Base-by-base conservation (phyloP, 2,329 filamentous ascomycete species). In the Ophiostoma fasciatum region DNA sequence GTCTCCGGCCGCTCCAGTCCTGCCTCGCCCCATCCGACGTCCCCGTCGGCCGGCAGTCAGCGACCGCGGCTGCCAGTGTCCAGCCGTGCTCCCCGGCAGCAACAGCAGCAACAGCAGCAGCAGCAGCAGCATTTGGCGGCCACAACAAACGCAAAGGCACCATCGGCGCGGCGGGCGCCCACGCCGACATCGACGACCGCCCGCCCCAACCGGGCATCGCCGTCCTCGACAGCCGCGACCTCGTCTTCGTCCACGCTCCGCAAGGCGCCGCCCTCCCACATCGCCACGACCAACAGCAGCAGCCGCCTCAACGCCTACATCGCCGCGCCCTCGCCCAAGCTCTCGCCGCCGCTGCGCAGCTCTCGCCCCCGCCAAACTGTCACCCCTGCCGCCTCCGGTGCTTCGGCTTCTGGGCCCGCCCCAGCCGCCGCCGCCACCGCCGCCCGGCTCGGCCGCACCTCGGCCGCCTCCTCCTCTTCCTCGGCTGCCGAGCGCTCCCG, bases 281-380 rank as follows among this genome's bases (percentile, higher is more conserved):
- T 45, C n/a, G 52, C 57, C 9, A 63, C 61, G 18, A 53, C 64
- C 19, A 68, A 62, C 20, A 68, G 62, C 42, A 71, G 64, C 47
- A 74, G 65, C 47, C 67, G 72, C 34, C 64, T 90, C 11, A 76
- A 79, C 46, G 81, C 82, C 27, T 82, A 81, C 52, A 81, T 90
- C 45, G 71, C 78, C 39, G 63, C 72, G 23, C 73, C 81, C 29
- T 64, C 67, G 14, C 72, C 81, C 1, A 83, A 82, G 51, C 67
- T 78, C 23, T 92, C 85, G 1, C 83, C 84, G 4, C 74, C 78
- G 9, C 60, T 93, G 33, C 73, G 84, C 50, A 90, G 82, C 50
- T 90, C 83, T 28, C 68, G 82, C 28, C 82, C 82, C n/a, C 68
- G 83, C 35, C 78, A 83, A 49, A 78, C 81, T 8, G 76, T 92